A percentile compares a stretch with the other conserved stretches of the same genome.
Evolutionary conservation across 495 filamentous ascomycete species (phyloP).

Genomic region (Pyrenula aspistea): DNA sequence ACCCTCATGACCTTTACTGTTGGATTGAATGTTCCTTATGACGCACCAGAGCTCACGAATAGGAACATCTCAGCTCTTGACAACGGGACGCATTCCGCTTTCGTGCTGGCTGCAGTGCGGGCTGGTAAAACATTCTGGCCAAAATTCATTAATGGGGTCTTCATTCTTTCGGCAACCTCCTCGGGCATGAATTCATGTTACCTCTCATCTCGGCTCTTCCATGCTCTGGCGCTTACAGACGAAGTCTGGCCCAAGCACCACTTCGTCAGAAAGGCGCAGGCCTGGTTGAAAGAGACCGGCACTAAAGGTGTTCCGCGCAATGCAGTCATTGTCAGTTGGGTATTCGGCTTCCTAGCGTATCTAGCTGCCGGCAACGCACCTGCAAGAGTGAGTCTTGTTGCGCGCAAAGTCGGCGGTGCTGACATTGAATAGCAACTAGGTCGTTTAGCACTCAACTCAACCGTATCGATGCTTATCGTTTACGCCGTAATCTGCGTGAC

Average conservation of each 20-base stretch:
- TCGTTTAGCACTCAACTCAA: slow-evolving; percentile 30
- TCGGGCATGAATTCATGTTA: slow-evolving; percentile 34
- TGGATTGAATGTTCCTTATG: slow-evolving; percentile 30
- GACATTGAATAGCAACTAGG: slow-evolving; percentile 8
- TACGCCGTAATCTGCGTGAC: slow-evolving; percentile 30
- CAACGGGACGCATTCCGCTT: slow-evolving; percentile 29
- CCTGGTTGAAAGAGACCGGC: slow-evolving; percentile 4
- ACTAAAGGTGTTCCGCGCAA: slow-evolving; percentile 33
- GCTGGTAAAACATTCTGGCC: slow-evolving; percentile 25
- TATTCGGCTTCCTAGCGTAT: slow-evolving; percentile 33
- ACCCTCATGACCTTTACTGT: slow-evolving; percentile 24
- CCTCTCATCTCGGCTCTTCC: slow-evolving; percentile 29
- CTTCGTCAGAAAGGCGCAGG: slow-evolving; percentile 23
- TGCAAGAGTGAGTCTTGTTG: slow-evolving; percentile 17
- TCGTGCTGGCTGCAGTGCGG: slow-evolving; percentile 31
- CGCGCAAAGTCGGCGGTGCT: slow-evolving; percentile 11
- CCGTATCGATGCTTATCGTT: slow-evolving; percentile 30
- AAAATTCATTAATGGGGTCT: slow-evolving; percentile 38
- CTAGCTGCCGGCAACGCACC: slow-evolving; percentile 27
- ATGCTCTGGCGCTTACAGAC: slow-evolving; percentile 27
- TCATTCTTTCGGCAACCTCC: slow-evolving; percentile 33
- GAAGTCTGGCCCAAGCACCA: slow-evolving; percentile 24
- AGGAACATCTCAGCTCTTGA: slow-evolving; percentile 21
- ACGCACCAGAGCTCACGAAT: slow-evolving; percentile 22
- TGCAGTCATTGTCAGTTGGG: slow-evolving; percentile 36